A percentile compares a stretch with the other conserved stretches of the same genome.
These are phyloP conservation scores for Coffea humblotiana DNA, from an alignment of 305 asterid species.

Conservation along the genomic window DNA sequence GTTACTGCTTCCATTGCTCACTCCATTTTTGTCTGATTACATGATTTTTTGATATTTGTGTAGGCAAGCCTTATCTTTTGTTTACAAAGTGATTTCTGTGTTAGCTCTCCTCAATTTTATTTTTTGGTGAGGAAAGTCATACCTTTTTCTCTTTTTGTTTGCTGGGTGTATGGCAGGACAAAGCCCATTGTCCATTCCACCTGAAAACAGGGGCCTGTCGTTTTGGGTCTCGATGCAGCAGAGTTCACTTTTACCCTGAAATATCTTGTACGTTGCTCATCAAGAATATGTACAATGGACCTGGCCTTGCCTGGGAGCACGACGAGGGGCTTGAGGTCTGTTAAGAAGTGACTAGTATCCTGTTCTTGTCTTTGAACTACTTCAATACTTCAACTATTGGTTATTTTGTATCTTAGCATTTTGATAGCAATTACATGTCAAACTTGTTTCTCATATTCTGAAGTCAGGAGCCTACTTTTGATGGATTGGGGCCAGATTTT, in stretches of 20 bases:
- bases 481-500: not conserved
- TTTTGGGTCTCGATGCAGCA: slow-evolving; percentile 83
- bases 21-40: slow-evolving; percentile 1
- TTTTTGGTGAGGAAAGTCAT: not conserved
- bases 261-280: slow-evolving; percentile 88
- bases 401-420: not conserved
- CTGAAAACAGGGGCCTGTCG: slow-evolving; percentile 97
- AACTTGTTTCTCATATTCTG: slow-evolving; percentile 21
- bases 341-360: slow-evolving; percentile 96
- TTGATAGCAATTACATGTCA: slow-evolving; percentile 17
- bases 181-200: slow-evolving; percentile 98
- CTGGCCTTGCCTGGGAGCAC: slow-evolving; percentile 98
- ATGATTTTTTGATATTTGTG: not conserved
- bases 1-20: slow-evolving; percentile 7
- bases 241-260: slow-evolving; percentile 97
- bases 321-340: slow-evolving; percentile 99
- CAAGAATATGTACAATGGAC: slow-evolving; percentile 93
- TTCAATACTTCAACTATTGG: slow-evolving; percentile 10
- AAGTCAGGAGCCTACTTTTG: not conserved
- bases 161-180: slow-evolving; percentile 67
- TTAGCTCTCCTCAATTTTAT: slow-evolving; percentile 5
- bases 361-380: slow-evolving; percentile 38
- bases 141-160: slow-evolving; percentile 31
- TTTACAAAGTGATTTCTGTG: not conserved
- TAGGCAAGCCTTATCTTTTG: not conserved